phyloP scores from a whole-genome alignment of 2,329 filamentous ascomycete species.

The Aspergillus fijiensis region DNA sequence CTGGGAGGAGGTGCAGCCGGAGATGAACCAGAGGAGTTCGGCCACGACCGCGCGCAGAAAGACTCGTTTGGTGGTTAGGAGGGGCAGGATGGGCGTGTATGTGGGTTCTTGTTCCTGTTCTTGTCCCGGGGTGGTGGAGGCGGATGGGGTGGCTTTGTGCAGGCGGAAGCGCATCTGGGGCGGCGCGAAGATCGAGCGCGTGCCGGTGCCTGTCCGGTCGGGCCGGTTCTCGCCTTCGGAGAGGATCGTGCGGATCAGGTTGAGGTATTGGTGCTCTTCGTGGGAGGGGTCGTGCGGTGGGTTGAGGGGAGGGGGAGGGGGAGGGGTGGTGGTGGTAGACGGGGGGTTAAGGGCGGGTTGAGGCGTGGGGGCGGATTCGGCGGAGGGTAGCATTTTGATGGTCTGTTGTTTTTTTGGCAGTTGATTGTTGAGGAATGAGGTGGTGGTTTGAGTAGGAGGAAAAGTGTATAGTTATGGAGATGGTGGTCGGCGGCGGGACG shows the following conservation, averaged over 20 bases:
- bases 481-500: slow-evolving; percentile 14
- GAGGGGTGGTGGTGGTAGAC: slow-evolving; percentile 8
- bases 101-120: slow-evolving; percentile 11
- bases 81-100: slow-evolving; percentile 70
- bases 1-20: slow-evolving; percentile 75
- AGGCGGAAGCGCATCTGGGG: slow-evolving; percentile 83
- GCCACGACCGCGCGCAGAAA: slow-evolving; percentile 86
- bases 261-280: slow-evolving; percentile 92
- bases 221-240: slow-evolving; percentile 80
- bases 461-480: not conserved
- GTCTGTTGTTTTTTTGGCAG: not conserved
- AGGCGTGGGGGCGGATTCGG: not conserved
- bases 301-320: slow-evolving; percentile 10
- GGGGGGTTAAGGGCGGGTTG: slow-evolving; percentile 11
- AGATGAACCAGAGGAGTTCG: slow-evolving; percentile 95
- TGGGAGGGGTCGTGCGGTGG: slow-evolving; percentile 49
- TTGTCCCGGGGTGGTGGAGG: slow-evolving; percentile 28
- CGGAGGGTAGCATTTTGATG: slow-evolving; percentile 5
- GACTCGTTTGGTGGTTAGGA: slow-evolving; percentile 96
- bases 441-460: not conserved
- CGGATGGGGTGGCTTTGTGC: slow-evolving; percentile 51
- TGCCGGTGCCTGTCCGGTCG: slow-evolving; percentile 92
- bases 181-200: slow-evolving; percentile 84
- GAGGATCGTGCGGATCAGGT: slow-evolving; percentile 83
- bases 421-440: not conserved